These are phyloP conservation scores for Telopea speciosissima DNA, from an alignment of 177 flowering plant genomes.

Conservation along the genomic window DNA sequence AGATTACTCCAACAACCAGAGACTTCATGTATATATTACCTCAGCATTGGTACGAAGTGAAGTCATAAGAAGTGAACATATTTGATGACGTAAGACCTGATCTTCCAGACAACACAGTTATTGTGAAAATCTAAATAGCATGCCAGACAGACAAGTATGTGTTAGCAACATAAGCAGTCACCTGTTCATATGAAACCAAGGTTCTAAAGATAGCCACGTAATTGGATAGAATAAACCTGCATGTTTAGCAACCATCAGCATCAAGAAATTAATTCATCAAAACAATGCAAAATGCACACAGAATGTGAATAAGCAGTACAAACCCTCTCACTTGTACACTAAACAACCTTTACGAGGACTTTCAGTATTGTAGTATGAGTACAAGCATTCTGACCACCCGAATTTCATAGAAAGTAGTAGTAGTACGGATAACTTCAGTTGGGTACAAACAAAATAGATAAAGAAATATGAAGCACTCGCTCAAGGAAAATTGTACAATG, in stretches of 20 bases:
- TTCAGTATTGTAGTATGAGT: background rate
- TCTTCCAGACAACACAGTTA: slow-evolving; percentile 15
- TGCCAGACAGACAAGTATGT: slow-evolving; percentile 8
- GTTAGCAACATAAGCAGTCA: slow-evolving; percentile 16
- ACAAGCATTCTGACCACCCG: background rate
- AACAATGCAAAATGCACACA: background rate
- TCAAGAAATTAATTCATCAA: background rate
- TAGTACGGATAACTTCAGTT: too few species aligned
- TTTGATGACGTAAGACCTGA: slow-evolving; percentile 87
- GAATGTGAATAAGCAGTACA: background rate
- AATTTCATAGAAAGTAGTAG: background rate
- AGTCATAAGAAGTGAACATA: slow-evolving; percentile 97
- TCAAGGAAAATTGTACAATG: background rate
- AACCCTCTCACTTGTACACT: background rate
- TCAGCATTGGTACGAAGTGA: slow-evolving; percentile 88
- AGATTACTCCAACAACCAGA: slow-evolving; percentile 1
- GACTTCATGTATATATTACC: slow-evolving; percentile 35
- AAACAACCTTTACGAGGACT: background rate
- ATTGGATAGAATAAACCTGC: slow-evolving; percentile 87
- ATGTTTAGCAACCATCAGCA: slow-evolving; percentile 8
- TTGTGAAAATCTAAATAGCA: slow-evolving; percentile 4
- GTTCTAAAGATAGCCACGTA: slow-evolving; percentile 76
- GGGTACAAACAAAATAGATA: too few species aligned
- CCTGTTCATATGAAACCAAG: slow-evolving; percentile 80
- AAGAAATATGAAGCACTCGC: background rate